Percentiles rank a stretch among this genome's conserved stretches.
These are phyloP conservation scores for Eleusine indica DNA, from an alignment of 176 grass and related monocot genomes.

Conservation along the genomic window DNA sequence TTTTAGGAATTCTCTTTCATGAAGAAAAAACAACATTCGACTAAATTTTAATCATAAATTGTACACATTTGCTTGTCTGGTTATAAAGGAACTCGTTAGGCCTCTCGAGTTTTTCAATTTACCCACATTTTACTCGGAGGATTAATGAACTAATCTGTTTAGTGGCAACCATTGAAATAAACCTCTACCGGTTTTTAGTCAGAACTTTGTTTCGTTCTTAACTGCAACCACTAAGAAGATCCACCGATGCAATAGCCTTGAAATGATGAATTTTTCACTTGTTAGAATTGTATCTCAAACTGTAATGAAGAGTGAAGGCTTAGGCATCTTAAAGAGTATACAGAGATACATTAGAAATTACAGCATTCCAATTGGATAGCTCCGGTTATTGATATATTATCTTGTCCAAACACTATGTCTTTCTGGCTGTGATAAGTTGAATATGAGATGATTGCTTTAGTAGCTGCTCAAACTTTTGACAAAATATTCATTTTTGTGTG, in stretches of 20 bases:
- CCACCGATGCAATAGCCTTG: not conserved
- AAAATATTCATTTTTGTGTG: not conserved
- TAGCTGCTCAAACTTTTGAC: not conserved
- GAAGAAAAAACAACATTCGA: not conserved
- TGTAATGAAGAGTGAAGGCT: not conserved
- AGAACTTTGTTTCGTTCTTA: not conserved
- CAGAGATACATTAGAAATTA: not conserved
- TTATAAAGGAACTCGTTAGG: not conserved
- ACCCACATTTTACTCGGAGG: not conserved
- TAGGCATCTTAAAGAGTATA: not conserved
- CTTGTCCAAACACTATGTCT: not conserved
- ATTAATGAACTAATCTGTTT: not conserved
- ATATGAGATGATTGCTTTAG: not conserved
- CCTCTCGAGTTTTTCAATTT: not conserved
- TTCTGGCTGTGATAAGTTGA: not conserved
- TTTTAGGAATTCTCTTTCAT: not conserved
- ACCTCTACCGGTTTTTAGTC: not conserved
- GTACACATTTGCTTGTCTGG: not conserved
- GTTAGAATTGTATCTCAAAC: not conserved
- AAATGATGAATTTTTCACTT: not conserved
- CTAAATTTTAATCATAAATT: not conserved
- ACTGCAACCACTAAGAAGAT: slow-evolving; percentile 11
- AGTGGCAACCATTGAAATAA: not conserved
- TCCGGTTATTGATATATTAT: not conserved
- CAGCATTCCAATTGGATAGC: not conserved